phyloP scores from a whole-genome alignment of 345 rosid species.

The Syzygium grande region DNA sequence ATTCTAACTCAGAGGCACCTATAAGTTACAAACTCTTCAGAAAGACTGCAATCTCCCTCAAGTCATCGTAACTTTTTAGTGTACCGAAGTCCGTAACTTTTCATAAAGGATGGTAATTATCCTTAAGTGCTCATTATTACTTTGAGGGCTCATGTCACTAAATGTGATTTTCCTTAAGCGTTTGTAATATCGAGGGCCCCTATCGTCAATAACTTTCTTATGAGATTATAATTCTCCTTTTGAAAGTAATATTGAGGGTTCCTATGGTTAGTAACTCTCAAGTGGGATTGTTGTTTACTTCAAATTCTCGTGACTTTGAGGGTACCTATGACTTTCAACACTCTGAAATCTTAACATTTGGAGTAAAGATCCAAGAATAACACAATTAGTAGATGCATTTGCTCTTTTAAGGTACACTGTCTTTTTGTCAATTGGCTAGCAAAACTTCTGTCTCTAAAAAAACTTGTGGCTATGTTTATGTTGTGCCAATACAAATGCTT shows the following conservation, averaged over 20 bases:
- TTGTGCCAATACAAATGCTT: background rate
- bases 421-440: background rate
- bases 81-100: background rate
- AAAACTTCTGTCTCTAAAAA: background rate
- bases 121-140: background rate
- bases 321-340: background rate
- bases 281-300: background rate
- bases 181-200: background rate
- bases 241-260: background rate
- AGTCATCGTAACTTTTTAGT: background rate
- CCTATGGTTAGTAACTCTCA: background rate
- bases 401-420: background rate
- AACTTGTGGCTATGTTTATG: background rate
- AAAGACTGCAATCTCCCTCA: background rate
- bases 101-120: background rate
- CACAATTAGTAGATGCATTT: background rate
- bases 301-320: background rate
- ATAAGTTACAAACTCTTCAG: background rate
- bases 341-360: background rate
- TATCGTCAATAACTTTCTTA: background rate
- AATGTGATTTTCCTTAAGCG: background rate
- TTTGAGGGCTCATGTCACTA: background rate
- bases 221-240: background rate
- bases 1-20: background rate
- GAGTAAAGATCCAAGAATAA: background rate